A percentile compares a stretch with the other conserved stretches of the same genome.
phyloP scores from a whole-genome alignment of 352 stramenopile genomes.

The Phytopythium kandeliae region DNA sequence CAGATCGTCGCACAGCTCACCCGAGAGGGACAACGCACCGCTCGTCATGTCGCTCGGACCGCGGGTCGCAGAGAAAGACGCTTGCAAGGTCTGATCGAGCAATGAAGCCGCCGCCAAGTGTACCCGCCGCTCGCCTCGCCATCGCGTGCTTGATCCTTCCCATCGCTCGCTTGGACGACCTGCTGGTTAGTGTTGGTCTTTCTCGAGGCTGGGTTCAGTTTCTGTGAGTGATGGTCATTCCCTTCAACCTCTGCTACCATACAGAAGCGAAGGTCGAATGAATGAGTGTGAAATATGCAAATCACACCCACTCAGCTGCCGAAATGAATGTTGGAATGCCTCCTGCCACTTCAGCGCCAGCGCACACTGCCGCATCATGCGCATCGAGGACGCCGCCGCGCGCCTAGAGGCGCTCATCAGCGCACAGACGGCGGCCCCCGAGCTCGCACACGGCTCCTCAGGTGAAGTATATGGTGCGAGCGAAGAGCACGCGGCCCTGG shows the following conservation, averaged over 20 bases:
- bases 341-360: no score
- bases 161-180: no score
- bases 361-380: no score
- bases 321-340: no score
- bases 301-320: no score
- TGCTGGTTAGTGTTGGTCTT: neutral
- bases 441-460: neutral
- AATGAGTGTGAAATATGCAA: no score
- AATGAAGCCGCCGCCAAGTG: neutral
- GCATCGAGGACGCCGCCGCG: neutral
- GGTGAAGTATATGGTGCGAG: no score
- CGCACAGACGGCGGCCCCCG: neutral
- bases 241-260: conserved; percentile 3
- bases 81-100: neutral
- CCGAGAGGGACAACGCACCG: neutral
- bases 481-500: conserved; percentile 1
- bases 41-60: conserved; percentile 4
- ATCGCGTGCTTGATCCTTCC: no score
- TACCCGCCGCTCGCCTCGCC: no score
- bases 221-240: conserved; percentile 6
- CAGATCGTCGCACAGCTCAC: neutral
- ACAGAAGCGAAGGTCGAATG: no score
- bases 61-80: no score
- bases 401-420: conserved; percentile 1
- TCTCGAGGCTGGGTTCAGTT: neutral